Conservation (phyloP, 371 early-diverging fungal species). For the Mucor irregularis region DNA sequence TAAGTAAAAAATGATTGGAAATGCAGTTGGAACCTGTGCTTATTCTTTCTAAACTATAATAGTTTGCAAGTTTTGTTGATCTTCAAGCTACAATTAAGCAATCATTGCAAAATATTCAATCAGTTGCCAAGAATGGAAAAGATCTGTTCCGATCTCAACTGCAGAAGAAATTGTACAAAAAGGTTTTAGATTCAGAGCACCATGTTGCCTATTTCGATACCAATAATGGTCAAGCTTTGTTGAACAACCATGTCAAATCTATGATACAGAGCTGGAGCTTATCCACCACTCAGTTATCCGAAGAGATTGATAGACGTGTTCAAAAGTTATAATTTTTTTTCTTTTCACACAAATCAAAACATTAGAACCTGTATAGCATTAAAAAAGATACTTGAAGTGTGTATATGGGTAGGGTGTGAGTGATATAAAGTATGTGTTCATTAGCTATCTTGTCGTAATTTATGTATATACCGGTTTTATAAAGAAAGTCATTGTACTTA, state of each 20-base stretch:
- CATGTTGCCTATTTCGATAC: slow-evolving; percentile 19
- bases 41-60: no score
- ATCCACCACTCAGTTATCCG: slow-evolving; percentile 27
- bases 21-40: no score
- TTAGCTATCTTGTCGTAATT: no score
- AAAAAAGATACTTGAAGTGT: no score
- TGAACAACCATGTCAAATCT: slow-evolving; percentile 29
- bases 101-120: slow-evolving; percentile 27
- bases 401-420: no score
- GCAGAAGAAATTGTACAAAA: slow-evolving; percentile 35
- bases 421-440: no score
- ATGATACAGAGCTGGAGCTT: slow-evolving; percentile 41
- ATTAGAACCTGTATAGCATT: no score
- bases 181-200: slow-evolving; percentile 20
- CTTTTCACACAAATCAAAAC: no score
- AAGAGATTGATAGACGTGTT: slow-evolving; percentile 44
- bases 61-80: slow-evolving; percentile 17
- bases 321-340: slow-evolving; percentile 36
- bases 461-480: no score
- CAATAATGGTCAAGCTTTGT: slow-evolving; percentile 21
- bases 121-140: slow-evolving; percentile 23
- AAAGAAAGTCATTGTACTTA: no score
- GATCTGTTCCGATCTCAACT: slow-evolving; percentile 35
- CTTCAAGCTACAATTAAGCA: slow-evolving; percentile 26
- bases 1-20: no score